phyloP scores from a whole-genome alignment of 192 early-diverging fungal genomes.

The Blastocladiella britannica region DNA sequence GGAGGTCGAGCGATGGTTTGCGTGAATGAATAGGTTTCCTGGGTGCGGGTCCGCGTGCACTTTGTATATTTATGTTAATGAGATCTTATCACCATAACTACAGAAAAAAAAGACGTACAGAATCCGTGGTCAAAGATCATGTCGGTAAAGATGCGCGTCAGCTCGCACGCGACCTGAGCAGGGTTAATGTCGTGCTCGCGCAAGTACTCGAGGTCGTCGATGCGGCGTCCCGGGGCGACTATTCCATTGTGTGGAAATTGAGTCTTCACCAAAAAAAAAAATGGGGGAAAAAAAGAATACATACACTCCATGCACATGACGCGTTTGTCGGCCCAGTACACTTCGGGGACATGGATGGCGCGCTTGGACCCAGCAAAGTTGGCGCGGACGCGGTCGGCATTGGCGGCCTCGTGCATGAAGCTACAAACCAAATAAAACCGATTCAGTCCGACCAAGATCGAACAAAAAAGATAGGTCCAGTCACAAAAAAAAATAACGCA shows the following conservation, averaged over 20 bases:
- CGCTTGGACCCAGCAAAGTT: constrained; percentile 33
- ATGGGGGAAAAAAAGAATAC: constrained; percentile 1
- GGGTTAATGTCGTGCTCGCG: constrained; percentile 50
- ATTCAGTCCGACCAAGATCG: too few species aligned
- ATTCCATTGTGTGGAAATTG: background rate
- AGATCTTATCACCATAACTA: constrained; percentile 17
- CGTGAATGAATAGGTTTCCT: constrained; percentile 62
- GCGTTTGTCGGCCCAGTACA: constrained; percentile 50
- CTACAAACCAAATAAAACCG: too few species aligned
- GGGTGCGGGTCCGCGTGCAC: constrained; percentile 90
- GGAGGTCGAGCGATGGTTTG: constrained; percentile 21
- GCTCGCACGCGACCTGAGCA: constrained; percentile 45
- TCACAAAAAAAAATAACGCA: constrained; percentile 12
- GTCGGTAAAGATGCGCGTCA: constrained; percentile 55
- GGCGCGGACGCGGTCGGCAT: constrained; percentile 40
- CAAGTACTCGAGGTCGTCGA: constrained; percentile 56
- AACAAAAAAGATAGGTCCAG: too few species aligned
- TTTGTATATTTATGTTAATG: constrained; percentile 1
- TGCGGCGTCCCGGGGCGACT: constrained; percentile 34
- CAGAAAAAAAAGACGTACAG: constrained; percentile 2
- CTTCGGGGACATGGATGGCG: constrained; percentile 51
- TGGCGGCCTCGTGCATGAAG: constrained; percentile 38
- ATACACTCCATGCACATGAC: constrained; percentile 76
- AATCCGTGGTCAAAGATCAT: constrained; percentile 71
- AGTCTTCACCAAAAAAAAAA: background rate